phyloP scores from a whole-genome alignment of 352 stramenopile species.

The Globisporangium radiosum region DNA sequence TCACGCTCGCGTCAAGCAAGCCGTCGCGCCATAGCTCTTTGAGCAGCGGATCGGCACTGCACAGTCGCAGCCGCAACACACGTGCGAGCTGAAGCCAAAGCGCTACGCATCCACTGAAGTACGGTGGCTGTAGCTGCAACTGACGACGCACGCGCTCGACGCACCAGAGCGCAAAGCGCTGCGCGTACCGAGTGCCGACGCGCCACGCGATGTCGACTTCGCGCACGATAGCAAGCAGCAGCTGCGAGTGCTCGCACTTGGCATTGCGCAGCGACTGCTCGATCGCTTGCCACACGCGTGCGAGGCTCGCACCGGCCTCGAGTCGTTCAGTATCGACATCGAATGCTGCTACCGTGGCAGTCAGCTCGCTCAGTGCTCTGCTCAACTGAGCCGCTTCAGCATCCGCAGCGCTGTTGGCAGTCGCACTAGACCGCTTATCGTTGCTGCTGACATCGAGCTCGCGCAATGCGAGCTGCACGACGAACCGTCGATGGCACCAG shows the following conservation, averaged over 20 bases:
- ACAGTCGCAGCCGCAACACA: conserved; percentile 5
- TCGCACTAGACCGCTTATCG: background rate
- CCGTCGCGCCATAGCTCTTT: conserved; percentile 6
- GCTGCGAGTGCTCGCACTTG: background rate
- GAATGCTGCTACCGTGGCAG: background rate
- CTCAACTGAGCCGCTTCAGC: background rate
- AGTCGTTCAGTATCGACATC: background rate
- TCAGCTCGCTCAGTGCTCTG: background rate
- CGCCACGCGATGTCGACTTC: conserved; percentile 43
- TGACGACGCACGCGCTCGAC: conserved; percentile 15
- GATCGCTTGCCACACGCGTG: background rate
- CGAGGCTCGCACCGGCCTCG: background rate
- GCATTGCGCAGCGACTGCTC: background rate
- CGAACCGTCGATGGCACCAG: conserved; percentile 74
- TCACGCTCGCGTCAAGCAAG: no score
- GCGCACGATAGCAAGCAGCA: conserved; percentile 17
- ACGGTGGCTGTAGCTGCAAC: background rate
- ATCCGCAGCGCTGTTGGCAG: background rate
- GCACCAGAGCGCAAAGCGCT: conserved; percentile 48
- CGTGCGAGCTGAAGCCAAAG: background rate
- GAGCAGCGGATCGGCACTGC: conserved; percentile 14
- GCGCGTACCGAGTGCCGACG: conserved; percentile 29
- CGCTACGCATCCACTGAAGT: background rate
- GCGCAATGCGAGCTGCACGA: conserved; percentile 40
- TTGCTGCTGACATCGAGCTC: conserved; percentile 2